A percentile compares a stretch with the other conserved stretches of the same genome.
Conservation (phyloP, 192 early-diverging fungal genomes). For the Dissophora globulifera region DNA sequence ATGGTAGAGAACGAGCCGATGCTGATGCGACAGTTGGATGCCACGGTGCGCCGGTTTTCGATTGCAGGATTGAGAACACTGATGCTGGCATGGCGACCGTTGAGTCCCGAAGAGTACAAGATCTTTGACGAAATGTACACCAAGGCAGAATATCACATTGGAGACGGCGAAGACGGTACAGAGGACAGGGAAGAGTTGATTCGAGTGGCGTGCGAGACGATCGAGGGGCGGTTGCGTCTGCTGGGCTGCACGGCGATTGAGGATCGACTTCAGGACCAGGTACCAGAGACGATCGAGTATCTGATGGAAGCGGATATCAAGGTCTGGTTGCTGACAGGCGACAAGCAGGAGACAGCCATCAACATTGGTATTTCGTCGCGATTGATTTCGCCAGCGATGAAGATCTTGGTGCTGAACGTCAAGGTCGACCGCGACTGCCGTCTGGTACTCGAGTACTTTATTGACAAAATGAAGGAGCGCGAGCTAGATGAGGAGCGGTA, state of each 20-base stretch:
- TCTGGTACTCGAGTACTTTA: constrained; percentile 80
- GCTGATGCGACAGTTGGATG: constrained; percentile 74
- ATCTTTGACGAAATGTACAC: constrained; percentile 82
- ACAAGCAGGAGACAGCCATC: constrained; percentile 97
- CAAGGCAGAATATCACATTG: constrained; percentile 62
- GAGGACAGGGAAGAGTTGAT: constrained; percentile 81
- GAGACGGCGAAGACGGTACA: constrained; percentile 35
- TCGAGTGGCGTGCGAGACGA: constrained; percentile 87
- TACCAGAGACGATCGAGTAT: constrained; percentile 95
- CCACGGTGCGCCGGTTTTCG: constrained; percentile 73
- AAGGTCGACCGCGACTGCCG: constrained; percentile 86
- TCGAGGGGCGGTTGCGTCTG: constrained; percentile 88
- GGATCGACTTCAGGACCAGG: constrained; percentile 95
- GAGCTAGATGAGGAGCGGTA: constrained; percentile 40
- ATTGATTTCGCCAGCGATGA: constrained; percentile 93
- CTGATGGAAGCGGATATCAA: constrained; percentile 91
- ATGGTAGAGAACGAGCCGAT: constrained; percentile 62
- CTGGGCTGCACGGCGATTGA: constrained; percentile 97
- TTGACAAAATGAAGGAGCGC: constrained; percentile 50
- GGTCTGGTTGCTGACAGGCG: constrained; percentile 97
- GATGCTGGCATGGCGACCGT: constrained; percentile 89
- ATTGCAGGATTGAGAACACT: constrained; percentile 92
- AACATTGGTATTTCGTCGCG: constrained; percentile 96
- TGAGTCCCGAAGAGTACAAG: constrained; percentile 83
- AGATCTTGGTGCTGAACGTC: constrained; percentile 88